Conservation (phyloP, 2,329 filamentous ascomycete species). For the Phialophora chinensis region DNA sequence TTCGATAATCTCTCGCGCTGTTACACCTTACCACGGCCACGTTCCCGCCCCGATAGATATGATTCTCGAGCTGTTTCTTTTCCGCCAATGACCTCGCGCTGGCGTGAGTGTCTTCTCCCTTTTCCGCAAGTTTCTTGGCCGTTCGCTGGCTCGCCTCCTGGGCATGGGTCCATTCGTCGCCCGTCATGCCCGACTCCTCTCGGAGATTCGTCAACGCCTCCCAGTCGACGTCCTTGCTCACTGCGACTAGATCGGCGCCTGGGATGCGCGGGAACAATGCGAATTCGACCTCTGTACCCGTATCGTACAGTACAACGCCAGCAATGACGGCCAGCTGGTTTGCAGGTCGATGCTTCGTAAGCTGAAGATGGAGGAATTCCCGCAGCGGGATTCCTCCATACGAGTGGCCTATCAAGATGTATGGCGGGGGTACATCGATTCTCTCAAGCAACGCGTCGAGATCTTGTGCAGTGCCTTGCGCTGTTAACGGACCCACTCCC, state of each 20-base stretch:
- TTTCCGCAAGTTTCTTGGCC: not conserved
- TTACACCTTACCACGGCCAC: constrained; percentile 48
- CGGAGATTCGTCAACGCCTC: constrained; percentile 44
- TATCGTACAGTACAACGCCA: constrained; percentile 49
- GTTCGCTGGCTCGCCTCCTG: constrained; percentile 18
- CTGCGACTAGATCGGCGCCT: constrained; percentile 43
- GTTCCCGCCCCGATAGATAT: constrained; percentile 42
- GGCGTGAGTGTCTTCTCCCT: constrained; percentile 21
- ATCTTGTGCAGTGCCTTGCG: constrained; percentile 43
- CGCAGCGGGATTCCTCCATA: constrained; percentile 50
- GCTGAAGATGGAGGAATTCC: constrained; percentile 47
- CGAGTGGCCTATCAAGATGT: constrained; percentile 48
- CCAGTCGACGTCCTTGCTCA: constrained; percentile 44
- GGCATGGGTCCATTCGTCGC: constrained; percentile 44
- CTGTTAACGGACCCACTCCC: constrained; percentile 39
- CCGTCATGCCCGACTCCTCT: constrained; percentile 41
- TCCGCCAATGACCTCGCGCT: constrained; percentile 37
- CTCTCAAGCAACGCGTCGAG: constrained; percentile 42
- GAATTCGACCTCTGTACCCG: constrained; percentile 45
- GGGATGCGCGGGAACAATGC: constrained; percentile 43
- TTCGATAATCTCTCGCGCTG: constrained; percentile 43
- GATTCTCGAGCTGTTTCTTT: constrained; percentile 44
- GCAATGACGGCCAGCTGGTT: constrained; percentile 38
- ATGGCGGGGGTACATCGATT: constrained; percentile 40
- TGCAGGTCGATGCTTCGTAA: constrained; percentile 23